phyloP scores from a whole-genome alignment of 2,329 filamentous ascomycete genomes.

The Sporothrix sp. region DNA sequence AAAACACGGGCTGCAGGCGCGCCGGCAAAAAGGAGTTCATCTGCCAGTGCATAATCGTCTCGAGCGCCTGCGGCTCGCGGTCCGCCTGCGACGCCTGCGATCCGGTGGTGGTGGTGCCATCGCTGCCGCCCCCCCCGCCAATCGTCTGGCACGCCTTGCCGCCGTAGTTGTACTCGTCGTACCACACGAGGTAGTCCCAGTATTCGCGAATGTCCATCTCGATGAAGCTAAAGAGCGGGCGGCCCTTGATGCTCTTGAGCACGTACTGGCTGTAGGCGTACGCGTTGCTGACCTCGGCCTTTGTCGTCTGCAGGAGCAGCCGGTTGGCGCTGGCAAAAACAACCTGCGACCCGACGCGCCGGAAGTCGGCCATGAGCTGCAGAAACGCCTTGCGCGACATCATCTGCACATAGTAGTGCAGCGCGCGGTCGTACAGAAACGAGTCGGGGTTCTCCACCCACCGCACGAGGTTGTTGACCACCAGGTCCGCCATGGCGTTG shows the following conservation, averaged over 20 bases:
- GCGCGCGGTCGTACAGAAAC: slow-evolving; percentile 85
- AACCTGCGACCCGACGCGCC: slow-evolving; percentile 86
- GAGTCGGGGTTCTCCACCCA: slow-evolving; percentile 94
- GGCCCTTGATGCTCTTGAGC: slow-evolving; percentile 90
- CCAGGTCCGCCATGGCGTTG: slow-evolving; percentile 89
- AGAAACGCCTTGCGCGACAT: slow-evolving; percentile 97
- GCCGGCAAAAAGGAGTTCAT: slow-evolving; percentile 78
- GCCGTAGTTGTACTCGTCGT: slow-evolving; percentile 97
- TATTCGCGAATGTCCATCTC: slow-evolving; percentile 97
- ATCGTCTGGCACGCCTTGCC: slow-evolving; percentile 85
- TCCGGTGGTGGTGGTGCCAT: no score
- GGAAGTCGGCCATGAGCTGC: slow-evolving; percentile 94
- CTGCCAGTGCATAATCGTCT: slow-evolving; percentile 98
- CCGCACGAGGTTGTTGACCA: slow-evolving; percentile 92
- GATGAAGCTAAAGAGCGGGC: slow-evolving; percentile 93
- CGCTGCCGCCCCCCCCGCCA: slow-evolving; percentile 35
- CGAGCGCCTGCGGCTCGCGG: no score
- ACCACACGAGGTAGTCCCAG: slow-evolving; percentile 99
- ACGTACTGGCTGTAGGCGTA: slow-evolving; percentile 97
- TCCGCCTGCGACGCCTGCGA: no score
- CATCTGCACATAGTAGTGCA: slow-evolving; percentile 97
- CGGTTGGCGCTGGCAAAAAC: slow-evolving; percentile 90
- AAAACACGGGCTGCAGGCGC: slow-evolving; percentile 73
- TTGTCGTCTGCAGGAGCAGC: slow-evolving; percentile 87
- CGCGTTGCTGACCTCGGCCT: slow-evolving; percentile 91